A percentile compares a stretch with the other conserved stretches of the same genome.
phyloP scores from a whole-genome alignment of 306 rosid species.

The Echinosophora koreensis region DNA sequence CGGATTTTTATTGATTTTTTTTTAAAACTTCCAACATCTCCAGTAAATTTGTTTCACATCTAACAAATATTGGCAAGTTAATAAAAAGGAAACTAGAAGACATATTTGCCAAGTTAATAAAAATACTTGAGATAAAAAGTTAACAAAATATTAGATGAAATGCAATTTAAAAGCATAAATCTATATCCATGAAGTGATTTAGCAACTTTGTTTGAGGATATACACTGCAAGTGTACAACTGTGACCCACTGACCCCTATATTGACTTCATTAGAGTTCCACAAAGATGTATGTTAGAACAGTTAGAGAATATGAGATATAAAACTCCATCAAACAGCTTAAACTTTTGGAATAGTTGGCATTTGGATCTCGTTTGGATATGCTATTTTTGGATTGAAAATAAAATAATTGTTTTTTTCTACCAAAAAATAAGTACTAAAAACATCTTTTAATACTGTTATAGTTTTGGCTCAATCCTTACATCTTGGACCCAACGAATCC shows the following conservation, averaged over 20 bases:
- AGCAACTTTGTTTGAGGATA: background rate
- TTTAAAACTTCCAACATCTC: background rate
- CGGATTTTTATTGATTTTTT: background rate
- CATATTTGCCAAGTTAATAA: background rate
- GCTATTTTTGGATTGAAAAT: background rate
- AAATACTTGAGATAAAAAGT: background rate
- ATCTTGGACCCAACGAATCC: slow-evolving; percentile 93
- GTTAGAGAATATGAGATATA: background rate
- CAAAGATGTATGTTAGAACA: background rate
- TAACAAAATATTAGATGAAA: background rate
- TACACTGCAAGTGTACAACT: background rate
- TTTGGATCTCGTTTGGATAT: background rate
- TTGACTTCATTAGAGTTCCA: background rate
- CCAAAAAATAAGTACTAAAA: background rate
- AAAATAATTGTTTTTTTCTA: background rate
- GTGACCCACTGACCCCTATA: background rate
- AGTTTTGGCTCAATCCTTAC: slow-evolving; percentile 65
- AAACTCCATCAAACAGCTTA: background rate
- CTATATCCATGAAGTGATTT: background rate
- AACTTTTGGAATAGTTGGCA: background rate
- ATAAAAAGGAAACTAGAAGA: background rate
- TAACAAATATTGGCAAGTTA: slow-evolving; percentile 14
- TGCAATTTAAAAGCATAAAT: slow-evolving; percentile 5
- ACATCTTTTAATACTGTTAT: background rate
- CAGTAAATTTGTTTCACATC: background rate